Evolutionary conservation across 345 rosid species (phyloP), one percentile per base, ranked within the genome.

Genomic region (Linum trigynum): DNA sequence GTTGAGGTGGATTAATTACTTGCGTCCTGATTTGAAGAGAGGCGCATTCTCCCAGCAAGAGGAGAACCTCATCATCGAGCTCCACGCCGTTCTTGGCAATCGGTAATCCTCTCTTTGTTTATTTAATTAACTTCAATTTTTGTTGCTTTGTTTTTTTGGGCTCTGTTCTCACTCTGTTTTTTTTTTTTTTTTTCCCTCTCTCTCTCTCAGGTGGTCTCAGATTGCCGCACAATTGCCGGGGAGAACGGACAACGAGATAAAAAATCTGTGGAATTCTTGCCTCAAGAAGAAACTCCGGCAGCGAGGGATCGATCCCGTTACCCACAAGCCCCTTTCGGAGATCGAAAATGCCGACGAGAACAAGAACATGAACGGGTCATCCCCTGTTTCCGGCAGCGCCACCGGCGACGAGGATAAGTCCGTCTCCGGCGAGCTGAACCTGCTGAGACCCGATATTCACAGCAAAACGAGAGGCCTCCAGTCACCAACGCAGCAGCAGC

Each of bases 291-390:
- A 75, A 63, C 78, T 75, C 10, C 58, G 74, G 62, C 74, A 70
- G 69, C 63, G 71, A 17, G 78, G 78, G 39, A 75, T 75, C 67
- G 78, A 75, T 67, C 78, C 78, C 36, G 71, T 67, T 43, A 75
- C 78, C 10, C 78, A 75, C 37, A 75, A 75, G 63, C 71, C 71
- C 16, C 71, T 75, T 59, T 75, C 78, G 2, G 90, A 82, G 74
- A 70, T 82, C 40, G 88, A 83, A 74, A 72, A 73, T 57, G 83
- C 80, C 39, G 74, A 74, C 51, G 86, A 57, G 23, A 57, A 73
- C 40, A 85, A 82, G 56, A 81, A 72, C 69, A 23, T 10, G 10
- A 57, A 57, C 53, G 14, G 11, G 9, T 48, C 53, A 4, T 17
- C 38, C 23, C 66, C 78, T 38, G 62, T 67, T 42, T 65, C 65